A percentile compares a stretch with the other conserved stretches of the same genome.
Evolutionary conservation across 495 filamentous ascomycete species (phyloP).

Genomic region (Podospora comata): DNA sequence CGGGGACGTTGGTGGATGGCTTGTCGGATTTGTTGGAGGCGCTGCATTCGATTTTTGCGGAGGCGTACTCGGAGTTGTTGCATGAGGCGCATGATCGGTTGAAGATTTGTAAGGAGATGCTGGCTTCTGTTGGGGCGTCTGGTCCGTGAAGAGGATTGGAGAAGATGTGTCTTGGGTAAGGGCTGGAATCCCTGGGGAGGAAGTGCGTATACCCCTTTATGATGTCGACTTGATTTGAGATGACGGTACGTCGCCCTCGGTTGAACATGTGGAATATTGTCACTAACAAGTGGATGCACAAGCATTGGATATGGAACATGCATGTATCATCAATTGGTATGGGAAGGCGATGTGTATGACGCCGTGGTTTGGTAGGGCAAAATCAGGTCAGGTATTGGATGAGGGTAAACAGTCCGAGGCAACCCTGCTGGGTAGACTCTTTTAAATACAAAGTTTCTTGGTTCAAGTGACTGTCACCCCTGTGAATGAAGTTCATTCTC

Average conservation of each 20-base stretch:
- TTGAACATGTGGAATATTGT: neutral
- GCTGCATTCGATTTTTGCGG: constrained; percentile 37
- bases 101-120: constrained; percentile 43
- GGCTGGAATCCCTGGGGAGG: neutral
- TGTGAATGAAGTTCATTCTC: no score
- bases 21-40: constrained; percentile 44
- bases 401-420: no score
- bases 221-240: neutral
- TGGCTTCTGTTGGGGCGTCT: constrained; percentile 11
- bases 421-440: no score
- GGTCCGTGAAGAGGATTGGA: constrained; percentile 8
- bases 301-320: neutral
- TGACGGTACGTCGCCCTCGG: neutral
- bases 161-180: neutral
- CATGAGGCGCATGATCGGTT: constrained; percentile 44
- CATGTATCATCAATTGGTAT: neutral
- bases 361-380: neutral
- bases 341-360: neutral
- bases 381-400: no score
- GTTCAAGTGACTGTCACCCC: no score
- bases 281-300: no score
- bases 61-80: constrained; percentile 46
- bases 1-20: constrained; percentile 38
- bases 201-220: neutral
- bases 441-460: no score